Base-by-base conservation (phyloP, 2,329 filamentous ascomycete species). In the Venturia asperata region DNA sequence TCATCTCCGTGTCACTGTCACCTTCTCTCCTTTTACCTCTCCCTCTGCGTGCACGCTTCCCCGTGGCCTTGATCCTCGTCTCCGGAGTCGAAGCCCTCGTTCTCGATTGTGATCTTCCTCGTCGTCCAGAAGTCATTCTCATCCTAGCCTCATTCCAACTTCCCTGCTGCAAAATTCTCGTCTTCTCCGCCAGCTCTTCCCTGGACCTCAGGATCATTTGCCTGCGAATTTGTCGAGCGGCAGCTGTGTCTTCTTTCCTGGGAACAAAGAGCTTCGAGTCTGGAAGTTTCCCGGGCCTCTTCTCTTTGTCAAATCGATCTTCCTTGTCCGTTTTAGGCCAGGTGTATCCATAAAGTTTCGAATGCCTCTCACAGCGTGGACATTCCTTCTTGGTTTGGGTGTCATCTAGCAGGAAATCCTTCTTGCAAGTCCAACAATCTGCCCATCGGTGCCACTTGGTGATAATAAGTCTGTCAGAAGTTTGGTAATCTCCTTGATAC, bases 321-420 rank as follows among this genome's bases (percentile, higher is more conserved):
- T 88, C 86, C 67, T 83, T 88, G 67, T 96, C 89, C 0, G 94
- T 97, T 79, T 99, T 97, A 6, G 94, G 94, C 94, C 94, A 99
- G 66, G 89, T 82, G 72, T 90, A 97, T 0, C 95, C 95, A 74
- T 97, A 99, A 0, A 99, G 79, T 78, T 96, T 97, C 19, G 90
- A 95, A 73, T 99, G 94, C 0, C 94, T 85, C 77, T 99, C 94
- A 75, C 94, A 99, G 7, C 94, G 86, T 4, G 91, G 92, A 74
- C 94, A 99, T 19, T 91, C 88, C 61, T 89, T 87, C 63, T 88
- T 86, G 0, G 92, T 97, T 69, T 87, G 88, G 0, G 91, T 91
- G 68, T 97, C 89, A 49, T 86, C 83, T 74, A 97, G 93, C 6
- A 97, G 88, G 73, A 97, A 99, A 67, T 87, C 85, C 0, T 83